Evolutionary conservation across 1,284 basidiomycete genomes (phyloP).

Genomic region (Leucoagaricus sp.): DNA sequence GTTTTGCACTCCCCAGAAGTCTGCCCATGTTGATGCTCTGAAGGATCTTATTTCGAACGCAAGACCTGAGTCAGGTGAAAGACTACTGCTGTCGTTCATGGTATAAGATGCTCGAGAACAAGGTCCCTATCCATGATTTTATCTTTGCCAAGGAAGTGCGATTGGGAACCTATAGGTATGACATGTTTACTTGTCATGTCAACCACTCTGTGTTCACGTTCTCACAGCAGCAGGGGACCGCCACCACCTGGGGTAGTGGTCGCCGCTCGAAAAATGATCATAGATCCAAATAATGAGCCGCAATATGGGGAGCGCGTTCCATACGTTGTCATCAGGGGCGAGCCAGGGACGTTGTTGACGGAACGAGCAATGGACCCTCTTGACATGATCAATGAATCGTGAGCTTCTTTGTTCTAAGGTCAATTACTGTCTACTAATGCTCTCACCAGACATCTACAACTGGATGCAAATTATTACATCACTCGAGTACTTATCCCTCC

Average conservation of each 20-base stretch:
- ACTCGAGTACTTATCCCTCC: slow-evolving; percentile 87
- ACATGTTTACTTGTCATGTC: background rate
- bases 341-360: slow-evolving; percentile 69
- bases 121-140: slow-evolving; percentile 86
- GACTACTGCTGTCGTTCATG: slow-evolving; percentile 87
- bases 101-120: slow-evolving; percentile 82
- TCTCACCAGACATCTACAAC: slow-evolving; percentile 52
- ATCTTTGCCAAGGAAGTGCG: slow-evolving; percentile 94
- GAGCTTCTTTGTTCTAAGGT: slow-evolving; percentile 4
- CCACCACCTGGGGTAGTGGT: slow-evolving; percentile 92
- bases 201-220: background rate
- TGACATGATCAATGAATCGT: slow-evolving; percentile 77
- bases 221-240: slow-evolving; percentile 69
- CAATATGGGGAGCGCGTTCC: slow-evolving; percentile 95
- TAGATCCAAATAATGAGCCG: slow-evolving; percentile 82
- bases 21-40: background rate
- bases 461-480: slow-evolving; percentile 93
- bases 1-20: background rate
- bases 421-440: background rate
- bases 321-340: slow-evolving; percentile 81
- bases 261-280: slow-evolving; percentile 73
- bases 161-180: slow-evolving; percentile 87
- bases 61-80: slow-evolving; percentile 89
- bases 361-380: slow-evolving; percentile 83
- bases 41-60: slow-evolving; percentile 86